Base-by-base conservation (phyloP, 805 yeast species). In the Yamadazyma akitaensis region DNA sequence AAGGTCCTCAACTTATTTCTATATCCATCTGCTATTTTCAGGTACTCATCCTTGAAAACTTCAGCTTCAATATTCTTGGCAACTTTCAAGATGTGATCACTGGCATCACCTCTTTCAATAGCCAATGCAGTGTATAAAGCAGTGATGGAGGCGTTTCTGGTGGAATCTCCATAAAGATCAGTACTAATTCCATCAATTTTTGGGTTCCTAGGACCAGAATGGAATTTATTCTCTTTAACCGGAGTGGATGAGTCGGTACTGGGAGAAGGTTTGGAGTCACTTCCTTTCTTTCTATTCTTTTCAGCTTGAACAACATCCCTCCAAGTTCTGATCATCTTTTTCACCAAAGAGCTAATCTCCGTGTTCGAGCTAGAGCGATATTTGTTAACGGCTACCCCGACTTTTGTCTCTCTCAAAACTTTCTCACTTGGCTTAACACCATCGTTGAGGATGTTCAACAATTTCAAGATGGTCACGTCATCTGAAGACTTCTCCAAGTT, bases 321-420 rank as follows among this genome's bases (percentile, higher is more conserved):
- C 99, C 99, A 94, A 32, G 76, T 73, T 55, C 81, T 79, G 57
- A 94, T 90, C 70, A 91, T 87, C 55, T 80, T 81, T 63, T 87
- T 88, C 32, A 92, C 98, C 35, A 86, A 67, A 2, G 75, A 67
- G 11, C 84, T 73, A 39, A 94, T 77, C 55, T 90, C 95, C 18
- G 77, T 51, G 64, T 86, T 88, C 26, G 67, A 60, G 40, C 82
- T 81, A 8, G 87, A 68, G 53, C 96, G 81, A 58, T 86, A 81
- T 65, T 88, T 90, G 70, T 94, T 94, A 36, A 94, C 97, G 8
- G 91, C 92, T 14, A 94, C 92, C 53, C 99, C 99, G n/a, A 94
- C 92, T 64, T 89, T 90, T 8, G 99, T 94, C 59, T 92, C 96
- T 58, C 97, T 79, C 43, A 92, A 73, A 31, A 92, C 72, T 61